Conservation (phyloP, 1,139 yeast genomes). For the Candida sp. region DNA sequence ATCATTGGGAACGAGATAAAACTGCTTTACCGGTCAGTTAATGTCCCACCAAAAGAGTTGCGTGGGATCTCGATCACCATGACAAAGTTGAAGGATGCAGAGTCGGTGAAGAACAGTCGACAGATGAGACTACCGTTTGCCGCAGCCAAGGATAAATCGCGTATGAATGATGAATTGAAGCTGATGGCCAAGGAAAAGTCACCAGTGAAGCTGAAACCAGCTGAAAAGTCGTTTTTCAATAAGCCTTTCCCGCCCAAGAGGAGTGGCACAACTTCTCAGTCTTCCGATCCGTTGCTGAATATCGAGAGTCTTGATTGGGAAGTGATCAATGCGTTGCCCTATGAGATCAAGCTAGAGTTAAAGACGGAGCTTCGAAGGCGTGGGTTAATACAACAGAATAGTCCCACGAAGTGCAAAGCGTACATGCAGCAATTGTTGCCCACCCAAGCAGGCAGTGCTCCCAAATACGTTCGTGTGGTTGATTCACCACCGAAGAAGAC, state of each 20-base stretch:
- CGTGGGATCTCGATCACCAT: slow-evolving; percentile 82
- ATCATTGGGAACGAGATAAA: slow-evolving; percentile 64
- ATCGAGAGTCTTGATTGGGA: slow-evolving; percentile 50
- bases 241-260: slow-evolving; percentile 2
- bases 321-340: slow-evolving; percentile 57
- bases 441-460: slow-evolving; percentile 28
- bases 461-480: slow-evolving; percentile 38
- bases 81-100: slow-evolving; percentile 53
- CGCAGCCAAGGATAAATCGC: slow-evolving; percentile 5
- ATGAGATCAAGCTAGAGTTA: slow-evolving; percentile 54
- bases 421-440: slow-evolving; percentile 49
- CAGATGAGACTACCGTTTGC: slow-evolving; percentile 50
- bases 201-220: slow-evolving; percentile 17
- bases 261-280: background rate
- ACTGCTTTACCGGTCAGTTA: slow-evolving; percentile 56
- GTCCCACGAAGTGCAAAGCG: slow-evolving; percentile 25
- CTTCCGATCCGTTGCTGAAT: slow-evolving; percentile 9
- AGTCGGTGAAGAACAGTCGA: slow-evolving; percentile 24
- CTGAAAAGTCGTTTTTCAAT: slow-evolving; percentile 4
- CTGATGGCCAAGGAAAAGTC: slow-evolving; percentile 6
- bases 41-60: slow-evolving; percentile 67
- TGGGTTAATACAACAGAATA: slow-evolving; percentile 23
- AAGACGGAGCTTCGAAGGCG: slow-evolving; percentile 45
- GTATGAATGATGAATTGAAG: slow-evolving; percentile 14
- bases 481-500: slow-evolving; percentile 33